Evolutionary conservation across 305 asterid species (phyloP), one percentile per base, ranked within the genome.

Genomic region (Striga hermonthica): DNA sequence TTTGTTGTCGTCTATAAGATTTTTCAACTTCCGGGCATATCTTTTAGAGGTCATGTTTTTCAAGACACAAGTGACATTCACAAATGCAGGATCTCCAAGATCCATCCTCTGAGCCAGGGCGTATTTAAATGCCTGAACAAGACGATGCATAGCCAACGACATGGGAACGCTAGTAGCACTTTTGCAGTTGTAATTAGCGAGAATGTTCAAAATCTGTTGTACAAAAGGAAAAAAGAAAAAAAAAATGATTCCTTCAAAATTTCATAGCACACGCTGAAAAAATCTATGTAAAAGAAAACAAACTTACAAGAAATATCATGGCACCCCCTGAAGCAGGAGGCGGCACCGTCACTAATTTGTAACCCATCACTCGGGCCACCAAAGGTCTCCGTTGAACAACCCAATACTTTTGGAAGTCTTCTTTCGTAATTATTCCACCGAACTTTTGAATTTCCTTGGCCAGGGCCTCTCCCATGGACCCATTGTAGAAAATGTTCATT

Each of bases 41-140:
- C 71, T 22, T 8, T 67, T 63, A 10, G 87, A 82, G 6, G 73
- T 72, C 87, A 77, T 79, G 31, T 77, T 78, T 8, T n/a, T 28
- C 73, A 74, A 1, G 12, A 71, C 75, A 7, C 37, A 50, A 14
- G 53, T 59, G 0, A 49, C 38, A 50, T 82, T 52, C 31, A 66
- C 71, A 49, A 72, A 79, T 62, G 67, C 78, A 9, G 87, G 87
- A 77, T 82, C 87, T 8, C 80, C 84, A 8, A 82, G 79, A 50
- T 73, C 71, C 75, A 54, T 75, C 74, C 75, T 65, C 36, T 65
- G 22, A 7, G 84, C 81, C 73, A 79, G 76, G 31, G 82, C 81
- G 62, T 78, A 81, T 44, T 82, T 82, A 71, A 82, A 35, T 7
- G 87, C 79, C 75, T 82, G 81, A 10, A 79, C 69, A 16, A 34